Evolutionary conservation across 306 rosid species (phyloP).

Genomic region (Trichosanthes cucumerina): DNA sequence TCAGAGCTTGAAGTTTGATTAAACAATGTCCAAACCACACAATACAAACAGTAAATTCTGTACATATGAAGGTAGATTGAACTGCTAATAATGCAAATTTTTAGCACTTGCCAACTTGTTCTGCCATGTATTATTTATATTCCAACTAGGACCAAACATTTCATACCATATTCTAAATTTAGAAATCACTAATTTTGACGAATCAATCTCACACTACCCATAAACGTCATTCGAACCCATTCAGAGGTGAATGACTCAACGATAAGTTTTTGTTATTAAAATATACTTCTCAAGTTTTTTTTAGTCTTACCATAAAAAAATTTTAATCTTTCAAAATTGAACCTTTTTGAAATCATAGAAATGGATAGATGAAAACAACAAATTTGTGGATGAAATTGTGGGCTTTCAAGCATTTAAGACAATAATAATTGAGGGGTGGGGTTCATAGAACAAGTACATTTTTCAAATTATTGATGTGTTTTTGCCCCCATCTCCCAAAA

Average conservation of each 20-base stretch:
- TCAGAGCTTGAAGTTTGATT: not conserved
- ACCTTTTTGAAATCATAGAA: not conserved
- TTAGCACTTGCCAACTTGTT: not conserved
- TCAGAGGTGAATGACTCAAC: not conserved
- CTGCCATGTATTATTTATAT: not conserved
- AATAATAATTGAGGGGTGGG: slow-evolving; percentile 1
- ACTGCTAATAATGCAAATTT: not conserved
- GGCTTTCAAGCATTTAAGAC: not conserved
- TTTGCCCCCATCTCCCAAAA: not conserved
- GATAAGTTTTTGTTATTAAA: too few species aligned
- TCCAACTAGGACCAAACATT: not conserved
- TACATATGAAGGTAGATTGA: slow-evolving; percentile 3
- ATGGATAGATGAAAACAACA: not conserved
- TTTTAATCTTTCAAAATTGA: not conserved
- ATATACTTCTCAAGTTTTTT: not conserved
- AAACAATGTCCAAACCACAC: slow-evolving; percentile 2
- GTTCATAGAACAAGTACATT: not conserved
- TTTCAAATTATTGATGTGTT: not conserved
- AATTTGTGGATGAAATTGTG: not conserved
- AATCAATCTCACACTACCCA: not conserved
- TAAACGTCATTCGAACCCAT: not conserved
- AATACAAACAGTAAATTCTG: slow-evolving; percentile 5
- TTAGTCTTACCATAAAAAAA: not conserved
- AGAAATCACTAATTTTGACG: not conserved
- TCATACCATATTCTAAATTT: not conserved